Conservation (phyloP, 2,329 filamentous ascomycete genomes). For the Passalora sequoiae region DNA sequence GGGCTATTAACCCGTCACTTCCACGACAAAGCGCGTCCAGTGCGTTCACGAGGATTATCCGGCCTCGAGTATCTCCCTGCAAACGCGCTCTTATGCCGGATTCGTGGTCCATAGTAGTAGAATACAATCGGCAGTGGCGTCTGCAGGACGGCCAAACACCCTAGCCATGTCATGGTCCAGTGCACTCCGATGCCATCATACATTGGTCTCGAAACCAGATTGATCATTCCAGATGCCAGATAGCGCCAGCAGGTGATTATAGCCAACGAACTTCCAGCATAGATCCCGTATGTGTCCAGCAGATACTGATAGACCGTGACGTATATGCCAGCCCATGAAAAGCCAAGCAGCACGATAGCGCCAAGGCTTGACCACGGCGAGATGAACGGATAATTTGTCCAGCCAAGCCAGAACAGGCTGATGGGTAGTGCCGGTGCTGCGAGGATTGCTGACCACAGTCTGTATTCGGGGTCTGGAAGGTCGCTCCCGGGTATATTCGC, state of each 20-base stretch:
- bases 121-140: conserved; percentile 23
- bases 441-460: conserved; percentile 43
- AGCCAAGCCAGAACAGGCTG: conserved; percentile 50
- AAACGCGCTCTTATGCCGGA: conserved; percentile 34
- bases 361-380: conserved; percentile 46
- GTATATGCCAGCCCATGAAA: conserved; percentile 44
- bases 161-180: conserved; percentile 41
- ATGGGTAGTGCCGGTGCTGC: conserved; percentile 42
- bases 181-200: conserved; percentile 39
- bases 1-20: too few relatives aligned
- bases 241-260: conserved; percentile 32
- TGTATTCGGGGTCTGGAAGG: conserved; percentile 33
- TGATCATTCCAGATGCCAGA: conserved; percentile 38
- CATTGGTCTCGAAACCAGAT: conserved; percentile 38
- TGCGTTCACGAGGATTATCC: conserved; percentile 4
- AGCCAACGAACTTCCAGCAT: conserved; percentile 41
- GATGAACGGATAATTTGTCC: conserved; percentile 40
- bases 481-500: conserved; percentile 18
- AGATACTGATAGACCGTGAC: conserved; percentile 36
- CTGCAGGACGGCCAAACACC: conserved; percentile 29
- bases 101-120: conserved; percentile 20
- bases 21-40: conserved; percentile 7
- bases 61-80: conserved; percentile 11
- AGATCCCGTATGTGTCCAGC: conserved; percentile 39
- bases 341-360: conserved; percentile 43